Conservation (phyloP, 805 yeast species). For the Ogataea degrootiae region DNA sequence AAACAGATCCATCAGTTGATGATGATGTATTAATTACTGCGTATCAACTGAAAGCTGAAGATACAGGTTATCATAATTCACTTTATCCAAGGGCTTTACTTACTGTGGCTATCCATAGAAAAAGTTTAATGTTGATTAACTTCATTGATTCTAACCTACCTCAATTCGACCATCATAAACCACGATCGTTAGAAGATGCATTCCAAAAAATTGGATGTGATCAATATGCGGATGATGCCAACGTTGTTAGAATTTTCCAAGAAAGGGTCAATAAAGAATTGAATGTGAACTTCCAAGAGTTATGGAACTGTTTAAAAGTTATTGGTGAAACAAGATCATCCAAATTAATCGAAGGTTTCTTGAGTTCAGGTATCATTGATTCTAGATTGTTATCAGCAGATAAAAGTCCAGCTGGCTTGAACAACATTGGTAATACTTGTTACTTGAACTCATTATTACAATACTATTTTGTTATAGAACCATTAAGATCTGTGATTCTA, state of each 20-base stretch:
- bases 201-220: conserved; percentile 45
- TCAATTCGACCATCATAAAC: conserved; percentile 14
- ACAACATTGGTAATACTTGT: conserved; percentile 95
- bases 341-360: conserved; percentile 48
- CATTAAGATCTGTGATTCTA: conserved; percentile 64
- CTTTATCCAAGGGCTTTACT: conserved; percentile 51
- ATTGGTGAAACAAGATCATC: conserved; percentile 55
- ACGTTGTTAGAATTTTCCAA: conserved; percentile 49
- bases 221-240: conserved; percentile 50
- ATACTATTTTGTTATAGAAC: conserved; percentile 81
- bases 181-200: conserved; percentile 35
- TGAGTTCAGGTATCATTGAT: conserved; percentile 60
- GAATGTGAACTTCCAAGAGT: conserved; percentile 45
- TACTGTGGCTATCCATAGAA: conserved; percentile 55
- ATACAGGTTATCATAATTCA: conserved; percentile 38
- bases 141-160: conserved; percentile 46
- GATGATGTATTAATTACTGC: conserved; percentile 76
- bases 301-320: conserved; percentile 53
- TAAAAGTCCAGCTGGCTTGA: conserved; percentile 86
- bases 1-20: conserved; percentile 46
- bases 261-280: conserved; percentile 34
- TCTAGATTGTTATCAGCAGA: conserved; percentile 54
- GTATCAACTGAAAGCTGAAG: conserved; percentile 58
- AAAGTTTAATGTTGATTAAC: conserved; percentile 52
- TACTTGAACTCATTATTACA: conserved; percentile 87